phyloP scores from a whole-genome alignment of 73 alveolate species.

The Blepharisma japonicum region DNA sequence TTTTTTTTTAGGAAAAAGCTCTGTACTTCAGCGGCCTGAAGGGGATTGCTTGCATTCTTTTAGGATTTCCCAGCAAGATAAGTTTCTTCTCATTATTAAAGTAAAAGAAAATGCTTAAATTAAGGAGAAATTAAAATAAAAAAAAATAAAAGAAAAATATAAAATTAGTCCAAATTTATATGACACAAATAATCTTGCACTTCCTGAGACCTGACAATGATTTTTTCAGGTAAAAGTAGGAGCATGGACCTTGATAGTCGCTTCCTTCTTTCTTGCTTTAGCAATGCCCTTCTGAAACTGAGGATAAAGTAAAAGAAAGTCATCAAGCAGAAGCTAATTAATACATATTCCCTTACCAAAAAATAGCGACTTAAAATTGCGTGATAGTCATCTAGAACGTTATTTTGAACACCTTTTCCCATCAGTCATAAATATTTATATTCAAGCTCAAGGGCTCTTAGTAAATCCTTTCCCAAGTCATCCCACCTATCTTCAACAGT shows the following conservation, averaged over 20 bases:
- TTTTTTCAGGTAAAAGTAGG: constrained; percentile 7
- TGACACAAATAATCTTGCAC: not conserved
- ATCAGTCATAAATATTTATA: not conserved
- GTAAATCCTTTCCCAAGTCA: not conserved
- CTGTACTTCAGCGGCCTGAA: too few relatives aligned
- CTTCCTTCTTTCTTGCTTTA: constrained; percentile 13
- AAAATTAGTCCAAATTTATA: constrained; percentile 10
- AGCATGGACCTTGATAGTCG: constrained; percentile 20
- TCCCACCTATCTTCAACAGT: not conserved
- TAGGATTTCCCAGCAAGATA: too few relatives aligned
- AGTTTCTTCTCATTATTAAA: too few relatives aligned
- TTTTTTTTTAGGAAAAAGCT: too few relatives aligned
- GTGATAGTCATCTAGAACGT: not conserved
- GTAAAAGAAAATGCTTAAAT: too few relatives aligned
- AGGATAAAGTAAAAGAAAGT: not conserved
- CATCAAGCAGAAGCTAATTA: not conserved
- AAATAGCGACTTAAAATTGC: not conserved
- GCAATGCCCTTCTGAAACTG: not conserved
- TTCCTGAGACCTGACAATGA: not conserved
- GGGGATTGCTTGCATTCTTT: too few relatives aligned
- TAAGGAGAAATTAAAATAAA: too few relatives aligned
- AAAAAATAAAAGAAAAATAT: too few relatives aligned
- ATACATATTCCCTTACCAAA: not conserved
- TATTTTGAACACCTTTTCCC: not conserved
- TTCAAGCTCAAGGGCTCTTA: not conserved